These are phyloP conservation scores for Eurotiales sp. DNA, from an alignment of 2,329 filamentous ascomycete species.

Conservation along the genomic window DNA sequence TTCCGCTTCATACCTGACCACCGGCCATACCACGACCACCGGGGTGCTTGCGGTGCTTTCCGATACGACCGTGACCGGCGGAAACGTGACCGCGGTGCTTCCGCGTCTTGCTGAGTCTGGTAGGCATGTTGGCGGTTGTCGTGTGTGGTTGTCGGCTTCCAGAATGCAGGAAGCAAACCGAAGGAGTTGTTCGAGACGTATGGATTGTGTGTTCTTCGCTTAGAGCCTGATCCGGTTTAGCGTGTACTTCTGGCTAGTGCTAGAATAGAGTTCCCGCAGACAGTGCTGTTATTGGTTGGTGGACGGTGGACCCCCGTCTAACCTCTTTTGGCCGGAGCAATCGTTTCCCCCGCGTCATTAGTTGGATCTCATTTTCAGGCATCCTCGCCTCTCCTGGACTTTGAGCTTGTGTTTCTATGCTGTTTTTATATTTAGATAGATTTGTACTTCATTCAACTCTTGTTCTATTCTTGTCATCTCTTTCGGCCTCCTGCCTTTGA, in stretches of 20 bases:
- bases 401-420: background rate
- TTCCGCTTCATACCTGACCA: slow-evolving; percentile 55
- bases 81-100: slow-evolving; percentile 88
- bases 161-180: slow-evolving; percentile 10
- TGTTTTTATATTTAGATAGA: too few relatives aligned
- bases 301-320: background rate
- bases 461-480: too few relatives aligned
- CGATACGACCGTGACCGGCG: slow-evolving; percentile 95
- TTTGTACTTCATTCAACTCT: too few relatives aligned
- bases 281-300: background rate
- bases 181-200: background rate
- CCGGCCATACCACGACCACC: slow-evolving; percentile 83
- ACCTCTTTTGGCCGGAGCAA: slow-evolving; percentile 10
- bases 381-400: background rate
- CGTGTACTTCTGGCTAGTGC: background rate
- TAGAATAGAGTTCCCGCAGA: slow-evolving; percentile 12
- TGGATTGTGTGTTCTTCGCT: slow-evolving; percentile 15
- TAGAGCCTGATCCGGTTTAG: slow-evolving; percentile 9
- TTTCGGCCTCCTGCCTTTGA: background rate
- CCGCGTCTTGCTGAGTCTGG: slow-evolving; percentile 49
- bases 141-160: slow-evolving; percentile 16
- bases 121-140: slow-evolving; percentile 44
- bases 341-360: slow-evolving; percentile 14
- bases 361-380: background rate
- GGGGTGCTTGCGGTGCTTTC: slow-evolving; percentile 95